Base-by-base conservation (phyloP, 2,329 filamentous ascomycete genomes). In the Cercospora berteroae region DNA sequence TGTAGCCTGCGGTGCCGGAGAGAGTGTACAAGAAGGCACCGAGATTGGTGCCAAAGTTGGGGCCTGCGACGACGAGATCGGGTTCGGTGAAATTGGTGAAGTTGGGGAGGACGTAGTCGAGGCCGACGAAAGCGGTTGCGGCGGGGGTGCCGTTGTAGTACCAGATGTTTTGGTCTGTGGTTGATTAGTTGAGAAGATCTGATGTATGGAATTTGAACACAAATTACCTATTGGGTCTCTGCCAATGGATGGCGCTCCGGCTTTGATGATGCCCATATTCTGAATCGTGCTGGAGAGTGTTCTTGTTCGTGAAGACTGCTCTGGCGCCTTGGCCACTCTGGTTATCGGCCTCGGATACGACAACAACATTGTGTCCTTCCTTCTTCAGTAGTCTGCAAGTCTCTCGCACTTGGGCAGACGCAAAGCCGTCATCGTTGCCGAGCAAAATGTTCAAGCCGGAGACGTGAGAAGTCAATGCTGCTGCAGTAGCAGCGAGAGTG, bases 61-160 rank as follows among this genome's bases (percentile, higher is more conserved):
- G 85, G 0, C 86, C 86, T 0, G 83, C 79, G 4, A 88, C 74
- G 20, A 87, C 80, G 2, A 88, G 79, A 63, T 88, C 86, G 0
- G 84, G 84, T 1, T 80, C 79, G n/a, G 74, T 78, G 71, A 84
- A 81, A 72, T 83, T 79, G 69, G 80, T 81, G 72, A 81, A 84
- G 13, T 74, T 77, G 1, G 85, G 85, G 16, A 87, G 78, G 8
- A 88, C 59, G 56, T 64, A 65, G n/a, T 64, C 62, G 5, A 87
- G 80, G 1, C 82, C 85, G 5, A 88, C 83, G 66, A 87, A 84
- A 1, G 84, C 85, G 71, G 83, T 85, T 0, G 85, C 82, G 0
- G 84, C 84, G 0, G 86, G 84, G 0, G 85, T 88, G 23, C 86
- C 85, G 63, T 87, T 86, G 76, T 87, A 88, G 73, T 88, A 87